A percentile compares a stretch with the other conserved stretches of the same genome.
These are phyloP conservation scores for Aureobasidium zeae DNA, from an alignment of 2,329 filamentous ascomycete species.

Conservation along the genomic window DNA sequence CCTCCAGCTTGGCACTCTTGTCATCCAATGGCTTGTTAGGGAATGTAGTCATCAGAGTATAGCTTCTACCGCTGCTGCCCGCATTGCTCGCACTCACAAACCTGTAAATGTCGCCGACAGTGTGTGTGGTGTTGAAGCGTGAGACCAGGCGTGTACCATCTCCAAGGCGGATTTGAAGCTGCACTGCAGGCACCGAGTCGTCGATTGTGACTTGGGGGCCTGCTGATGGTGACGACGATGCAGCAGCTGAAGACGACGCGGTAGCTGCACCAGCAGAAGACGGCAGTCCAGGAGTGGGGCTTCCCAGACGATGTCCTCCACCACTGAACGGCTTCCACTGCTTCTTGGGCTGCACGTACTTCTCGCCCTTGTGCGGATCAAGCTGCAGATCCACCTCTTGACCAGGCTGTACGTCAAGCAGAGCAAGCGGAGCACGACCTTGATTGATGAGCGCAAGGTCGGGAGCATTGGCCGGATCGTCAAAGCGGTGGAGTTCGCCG, in stretches of 20 bases:
- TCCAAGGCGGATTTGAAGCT: conserved; percentile 66
- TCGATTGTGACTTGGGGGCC: conserved; percentile 51
- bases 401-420: conserved; percentile 66
- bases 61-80: conserved; percentile 49
- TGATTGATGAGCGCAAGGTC: conserved; percentile 67
- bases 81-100: conserved; percentile 61
- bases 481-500: conserved; percentile 66
- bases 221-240: conserved; percentile 33
- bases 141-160: conserved; percentile 69
- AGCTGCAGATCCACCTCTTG: conserved; percentile 74
- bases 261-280: conserved; percentile 26
- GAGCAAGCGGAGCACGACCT: conserved; percentile 65
- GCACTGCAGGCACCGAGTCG: conserved; percentile 56
- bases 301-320: conserved; percentile 63
- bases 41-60: conserved; percentile 73
- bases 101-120: conserved; percentile 65
- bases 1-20: conserved; percentile 41
- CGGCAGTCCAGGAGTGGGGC: conserved; percentile 57
- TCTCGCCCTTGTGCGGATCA: conserved; percentile 61
- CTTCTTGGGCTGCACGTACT: conserved; percentile 64
- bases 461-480: conserved; percentile 64
- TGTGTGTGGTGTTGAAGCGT: conserved; percentile 72
- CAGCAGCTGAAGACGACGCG: conserved; percentile 25
- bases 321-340: conserved; percentile 69
- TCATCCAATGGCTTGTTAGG: conserved; percentile 73